Percentiles rank a stretch among this genome's conserved stretches.
These are phyloP conservation scores for Turnera subulata DNA, from an alignment of 345 rosid genomes.

Conservation along the genomic window DNA sequence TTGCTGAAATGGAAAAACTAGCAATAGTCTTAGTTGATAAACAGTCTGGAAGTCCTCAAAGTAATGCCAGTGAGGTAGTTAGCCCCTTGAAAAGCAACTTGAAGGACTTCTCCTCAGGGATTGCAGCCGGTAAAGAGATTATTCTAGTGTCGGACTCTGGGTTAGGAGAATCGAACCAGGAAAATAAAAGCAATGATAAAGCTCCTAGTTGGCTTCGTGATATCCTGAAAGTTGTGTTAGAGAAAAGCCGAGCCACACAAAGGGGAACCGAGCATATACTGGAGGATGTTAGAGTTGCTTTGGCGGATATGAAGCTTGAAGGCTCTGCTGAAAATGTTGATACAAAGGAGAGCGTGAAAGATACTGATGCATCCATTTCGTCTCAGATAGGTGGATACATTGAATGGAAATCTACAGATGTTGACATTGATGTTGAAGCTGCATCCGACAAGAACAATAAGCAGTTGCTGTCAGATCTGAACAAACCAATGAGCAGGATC, in stretches of 20 bases:
- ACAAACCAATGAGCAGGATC: slow-evolving; percentile 53
- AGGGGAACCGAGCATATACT: slow-evolving; percentile 48
- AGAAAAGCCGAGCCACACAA: slow-evolving; percentile 36
- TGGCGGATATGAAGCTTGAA: slow-evolving; percentile 33
- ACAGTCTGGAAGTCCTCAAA: slow-evolving; percentile 34
- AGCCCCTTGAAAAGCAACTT: slow-evolving; percentile 22
- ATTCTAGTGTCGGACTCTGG: too few species aligned
- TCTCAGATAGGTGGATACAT: slow-evolving; percentile 15
- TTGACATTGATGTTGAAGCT: slow-evolving; percentile 11
- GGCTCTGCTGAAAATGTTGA: too few species aligned
- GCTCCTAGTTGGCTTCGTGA: slow-evolving; percentile 47
- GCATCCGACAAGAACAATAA: slow-evolving; percentile 21
- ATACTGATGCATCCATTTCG: slow-evolving; percentile 16
- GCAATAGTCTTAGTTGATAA: slow-evolving; percentile 54
- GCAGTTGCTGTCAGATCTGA: slow-evolving; percentile 36
- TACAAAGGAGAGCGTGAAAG: too few species aligned
- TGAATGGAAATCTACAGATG: slow-evolving; percentile 26
- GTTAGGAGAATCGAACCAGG: slow-evolving; percentile 17
- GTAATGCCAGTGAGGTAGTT: slow-evolving; percentile 11
- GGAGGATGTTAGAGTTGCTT: slow-evolving; percentile 52
- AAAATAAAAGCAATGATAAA: slow-evolving; percentile 27
- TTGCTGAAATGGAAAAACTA: slow-evolving; percentile 88
- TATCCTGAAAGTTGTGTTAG: slow-evolving; percentile 39
- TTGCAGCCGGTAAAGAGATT: too few species aligned
- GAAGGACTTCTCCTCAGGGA: too few species aligned